A percentile compares a stretch with the other conserved stretches of the same genome.
These are phyloP conservation scores for Tricholoma sp. DNA, from an alignment of 768 basidiomycete genomes.

Conservation along the genomic window DNA sequence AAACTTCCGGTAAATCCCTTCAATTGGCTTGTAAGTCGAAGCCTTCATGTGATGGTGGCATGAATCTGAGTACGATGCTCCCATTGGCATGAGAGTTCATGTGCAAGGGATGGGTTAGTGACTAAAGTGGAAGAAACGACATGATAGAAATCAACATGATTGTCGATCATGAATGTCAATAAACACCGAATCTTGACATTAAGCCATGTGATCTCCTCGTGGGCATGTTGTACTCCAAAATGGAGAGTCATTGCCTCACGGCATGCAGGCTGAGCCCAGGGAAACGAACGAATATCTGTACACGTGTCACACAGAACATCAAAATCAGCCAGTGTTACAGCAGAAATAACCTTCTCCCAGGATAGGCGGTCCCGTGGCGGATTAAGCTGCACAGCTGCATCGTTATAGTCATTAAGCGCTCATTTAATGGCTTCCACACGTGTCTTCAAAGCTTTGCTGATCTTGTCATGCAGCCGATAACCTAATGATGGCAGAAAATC, in stretches of 20 bases:
- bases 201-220: too few species aligned
- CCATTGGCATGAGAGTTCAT: background rate
- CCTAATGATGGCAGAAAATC: too few species aligned
- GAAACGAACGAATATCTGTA: too few species aligned
- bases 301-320: too few species aligned
- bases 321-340: background rate
- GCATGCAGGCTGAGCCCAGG: background rate
- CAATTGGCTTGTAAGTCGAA: background rate
- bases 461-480: slow-evolving; percentile 28
- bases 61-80: background rate
- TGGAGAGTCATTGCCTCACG: background rate
- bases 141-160: background rate
- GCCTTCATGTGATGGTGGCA: background rate
- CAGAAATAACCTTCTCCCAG: background rate
- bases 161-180: background rate
- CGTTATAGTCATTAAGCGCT: slow-evolving; percentile 28
- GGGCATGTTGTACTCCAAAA: too few species aligned
- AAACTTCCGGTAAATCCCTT: too few species aligned
- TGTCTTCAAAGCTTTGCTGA: slow-evolving; percentile 26
- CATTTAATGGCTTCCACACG: slow-evolving; percentile 25
- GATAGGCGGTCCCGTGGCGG: background rate
- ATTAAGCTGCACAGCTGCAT: slow-evolving; percentile 11
- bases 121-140: background rate
- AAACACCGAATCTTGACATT: too few species aligned
- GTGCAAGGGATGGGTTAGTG: background rate